Percentiles rank a stretch among this genome's conserved stretches.
These are phyloP conservation scores for Hibiscus trionum DNA, from an alignment of 345 rosid species.

Conservation along the genomic window DNA sequence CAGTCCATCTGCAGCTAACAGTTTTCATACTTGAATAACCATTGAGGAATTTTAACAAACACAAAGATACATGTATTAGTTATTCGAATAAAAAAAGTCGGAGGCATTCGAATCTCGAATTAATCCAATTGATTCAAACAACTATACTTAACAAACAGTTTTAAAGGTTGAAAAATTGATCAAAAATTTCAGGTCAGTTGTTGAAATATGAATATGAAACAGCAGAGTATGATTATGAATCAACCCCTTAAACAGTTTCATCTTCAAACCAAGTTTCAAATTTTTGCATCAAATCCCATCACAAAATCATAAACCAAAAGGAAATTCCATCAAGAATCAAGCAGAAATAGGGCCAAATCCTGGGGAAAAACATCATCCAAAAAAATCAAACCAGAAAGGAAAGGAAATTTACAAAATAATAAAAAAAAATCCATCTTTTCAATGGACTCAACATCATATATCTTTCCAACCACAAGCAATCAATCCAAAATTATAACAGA, in stretches of 20 bases:
- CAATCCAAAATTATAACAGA: neutral
- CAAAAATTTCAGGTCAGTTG: too few species aligned
- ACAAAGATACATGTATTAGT: too few species aligned
- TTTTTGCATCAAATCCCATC: neutral
- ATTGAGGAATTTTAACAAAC: neutral
- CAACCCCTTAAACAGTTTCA: too few species aligned
- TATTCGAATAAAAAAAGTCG: too few species aligned
- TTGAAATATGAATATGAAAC: too few species aligned
- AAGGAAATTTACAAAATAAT: neutral
- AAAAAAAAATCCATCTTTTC: neutral
- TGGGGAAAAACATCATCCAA: neutral
- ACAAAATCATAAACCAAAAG: neutral
- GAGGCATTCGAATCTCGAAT: too few species aligned
- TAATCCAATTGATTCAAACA: too few species aligned
- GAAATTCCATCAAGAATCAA: neutral
- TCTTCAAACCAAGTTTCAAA: neutral
- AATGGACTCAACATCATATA: neutral
- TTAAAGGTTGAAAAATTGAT: too few species aligned
- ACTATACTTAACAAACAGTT: too few species aligned
- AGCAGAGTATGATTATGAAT: too few species aligned
- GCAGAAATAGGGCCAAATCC: slow-evolving; percentile 1
- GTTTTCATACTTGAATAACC: neutral
- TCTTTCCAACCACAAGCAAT: neutral
- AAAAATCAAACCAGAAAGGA: neutral
- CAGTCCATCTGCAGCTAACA: too few species aligned